Conservation (phyloP, 306 rosid genomes). For the Lathyrus tuberosus region DNA sequence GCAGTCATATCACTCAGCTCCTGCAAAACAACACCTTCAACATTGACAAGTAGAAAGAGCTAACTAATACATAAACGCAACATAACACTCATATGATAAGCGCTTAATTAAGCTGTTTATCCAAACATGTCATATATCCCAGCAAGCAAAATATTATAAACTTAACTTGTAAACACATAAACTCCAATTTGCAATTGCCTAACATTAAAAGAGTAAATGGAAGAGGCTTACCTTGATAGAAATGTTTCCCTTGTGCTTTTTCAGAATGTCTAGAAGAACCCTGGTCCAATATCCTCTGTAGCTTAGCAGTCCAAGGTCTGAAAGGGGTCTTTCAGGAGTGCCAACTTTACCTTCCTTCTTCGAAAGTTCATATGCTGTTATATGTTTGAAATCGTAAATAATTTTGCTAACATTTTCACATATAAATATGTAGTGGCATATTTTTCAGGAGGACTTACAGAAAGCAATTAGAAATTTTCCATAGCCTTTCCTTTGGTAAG, state of each 20-base stretch:
- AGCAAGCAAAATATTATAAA: conserved; percentile 18
- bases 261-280: conserved; percentile 90
- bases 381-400: conserved; percentile 42
- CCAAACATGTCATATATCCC: not conserved
- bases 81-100: not conserved
- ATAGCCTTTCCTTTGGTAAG: conserved; percentile 99
- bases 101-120: not conserved
- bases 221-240: conserved; percentile 77
- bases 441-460: conserved; percentile 58
- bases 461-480: conserved; percentile 98
- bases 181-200: not conserved
- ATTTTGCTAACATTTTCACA: conserved; percentile 10
- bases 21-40: conserved; percentile 44
- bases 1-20: conserved; percentile 99
- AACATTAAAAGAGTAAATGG: not conserved
- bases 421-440: not conserved
- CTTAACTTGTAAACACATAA: conserved; percentile 13
- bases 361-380: conserved; percentile 94
- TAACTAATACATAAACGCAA: not conserved
- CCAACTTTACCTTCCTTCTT: conserved; percentile 98
- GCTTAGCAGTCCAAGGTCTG: conserved; percentile 94
- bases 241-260: conserved; percentile 95
- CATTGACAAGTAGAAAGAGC: not conserved
- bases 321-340: conserved; percentile 98
- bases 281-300: conserved; percentile 99